phyloP scores from a whole-genome alignment of 306 rosid species.

The Morella rubra region DNA sequence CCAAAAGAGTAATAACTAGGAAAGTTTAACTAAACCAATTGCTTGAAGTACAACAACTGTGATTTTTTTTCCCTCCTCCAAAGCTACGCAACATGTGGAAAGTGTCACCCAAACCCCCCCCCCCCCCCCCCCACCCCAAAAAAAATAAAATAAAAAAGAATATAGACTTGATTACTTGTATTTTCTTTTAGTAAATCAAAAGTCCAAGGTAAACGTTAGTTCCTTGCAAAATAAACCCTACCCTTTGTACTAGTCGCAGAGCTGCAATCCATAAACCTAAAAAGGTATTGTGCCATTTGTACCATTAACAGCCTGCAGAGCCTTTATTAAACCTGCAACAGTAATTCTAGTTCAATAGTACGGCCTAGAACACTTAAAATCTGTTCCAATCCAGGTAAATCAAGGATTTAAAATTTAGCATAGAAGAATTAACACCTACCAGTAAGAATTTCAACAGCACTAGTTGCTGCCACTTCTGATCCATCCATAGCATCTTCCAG shows the following conservation, averaged over 20 bases:
- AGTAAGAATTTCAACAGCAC: constrained; percentile 71
- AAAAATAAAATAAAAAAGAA: neutral
- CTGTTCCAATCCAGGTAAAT: constrained; percentile 15
- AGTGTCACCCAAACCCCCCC: neutral
- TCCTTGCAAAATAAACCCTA: constrained; percentile 37
- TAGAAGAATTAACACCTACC: constrained; percentile 42
- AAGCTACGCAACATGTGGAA: neutral
- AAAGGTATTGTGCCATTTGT: constrained; percentile 77
- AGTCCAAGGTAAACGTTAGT: neutral
- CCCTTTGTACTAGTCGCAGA: constrained; percentile 89
- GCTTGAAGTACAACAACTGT: neutral
- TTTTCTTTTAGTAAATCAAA: neutral
- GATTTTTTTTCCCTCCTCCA: neutral
- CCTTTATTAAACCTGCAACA: constrained; percentile 76
- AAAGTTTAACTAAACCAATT: neutral
- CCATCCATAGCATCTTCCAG: constrained; percentile 89
- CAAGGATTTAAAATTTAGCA: constrained; percentile 5
- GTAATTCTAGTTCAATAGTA: constrained; percentile 32
- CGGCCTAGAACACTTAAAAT: constrained; percentile 15
- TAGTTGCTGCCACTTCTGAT: constrained; percentile 52
- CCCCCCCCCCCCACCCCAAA: neutral
- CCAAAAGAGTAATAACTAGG: neutral
- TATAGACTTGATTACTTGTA: neutral
- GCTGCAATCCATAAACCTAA: constrained; percentile 91
- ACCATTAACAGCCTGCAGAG: constrained; percentile 68